phyloP scores from a whole-genome alignment of 768 basidiomycete genomes.

The Punctularia strigosozonata region DNA sequence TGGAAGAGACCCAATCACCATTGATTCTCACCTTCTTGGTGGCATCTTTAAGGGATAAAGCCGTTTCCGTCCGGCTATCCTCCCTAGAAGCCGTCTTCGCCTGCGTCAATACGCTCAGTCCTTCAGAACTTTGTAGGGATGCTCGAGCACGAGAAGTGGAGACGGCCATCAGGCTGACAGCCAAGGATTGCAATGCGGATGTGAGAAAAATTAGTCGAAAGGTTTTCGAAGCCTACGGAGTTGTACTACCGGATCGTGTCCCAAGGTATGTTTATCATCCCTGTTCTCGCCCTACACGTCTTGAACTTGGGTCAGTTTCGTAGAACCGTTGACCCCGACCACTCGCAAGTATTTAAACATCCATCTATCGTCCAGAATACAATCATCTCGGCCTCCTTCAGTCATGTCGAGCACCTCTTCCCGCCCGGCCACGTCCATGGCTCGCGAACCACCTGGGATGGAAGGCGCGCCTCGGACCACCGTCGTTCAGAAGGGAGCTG shows the following conservation, averaged over 20 bases:
- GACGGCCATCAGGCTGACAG: slow-evolving; percentile 50
- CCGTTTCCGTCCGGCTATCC: slow-evolving; percentile 45
- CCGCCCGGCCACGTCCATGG: slow-evolving; percentile 8
- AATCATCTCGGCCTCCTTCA: slow-evolving; percentile 11
- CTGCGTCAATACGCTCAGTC: slow-evolving; percentile 66
- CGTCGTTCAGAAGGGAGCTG: no score
- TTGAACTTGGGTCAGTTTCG: slow-evolving; percentile 39
- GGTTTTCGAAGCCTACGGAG: slow-evolving; percentile 67
- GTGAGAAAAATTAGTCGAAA: slow-evolving; percentile 58
- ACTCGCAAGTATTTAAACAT: slow-evolving; percentile 53
- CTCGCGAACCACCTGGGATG: no score
- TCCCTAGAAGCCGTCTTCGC: slow-evolving; percentile 55
- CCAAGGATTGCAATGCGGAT: slow-evolving; percentile 65
- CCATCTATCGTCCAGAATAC: slow-evolving; percentile 10
- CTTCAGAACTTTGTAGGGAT: slow-evolving; percentile 69
- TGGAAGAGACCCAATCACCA: slow-evolving; percentile 59
- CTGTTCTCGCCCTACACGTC: slow-evolving; percentile 4
- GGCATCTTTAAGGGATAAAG: slow-evolving; percentile 57
- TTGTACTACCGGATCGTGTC: slow-evolving; percentile 56
- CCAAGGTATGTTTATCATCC: slow-evolving; percentile 44
- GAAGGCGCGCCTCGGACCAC: no score
- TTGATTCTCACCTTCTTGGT: slow-evolving; percentile 48
- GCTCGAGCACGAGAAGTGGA: slow-evolving; percentile 55
- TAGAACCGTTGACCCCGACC: slow-evolving; percentile 53
- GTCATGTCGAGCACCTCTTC: slow-evolving; percentile 15